Percentiles rank a stretch among this genome's conserved stretches.
Evolutionary conservation across 176 grass and related monocot genomes (phyloP).

Genomic region (Poa annua): DNA sequence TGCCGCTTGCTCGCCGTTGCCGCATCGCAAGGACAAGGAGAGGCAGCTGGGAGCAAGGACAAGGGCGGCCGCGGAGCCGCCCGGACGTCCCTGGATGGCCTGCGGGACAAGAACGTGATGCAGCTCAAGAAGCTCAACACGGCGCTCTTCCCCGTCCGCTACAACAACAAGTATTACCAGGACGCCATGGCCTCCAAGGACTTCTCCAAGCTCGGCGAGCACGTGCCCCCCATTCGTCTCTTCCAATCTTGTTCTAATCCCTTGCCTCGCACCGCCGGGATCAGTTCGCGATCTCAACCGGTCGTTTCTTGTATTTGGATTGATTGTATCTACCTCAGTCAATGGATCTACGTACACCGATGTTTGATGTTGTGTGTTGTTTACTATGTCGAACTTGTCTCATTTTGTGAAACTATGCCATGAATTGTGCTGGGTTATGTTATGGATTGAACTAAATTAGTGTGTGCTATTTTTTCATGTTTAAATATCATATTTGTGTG

Average conservation of each 20-base stretch:
- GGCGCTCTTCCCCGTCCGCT: constrained; percentile 90
- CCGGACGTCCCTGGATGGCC: constrained; percentile 75
- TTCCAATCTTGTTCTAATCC: background rate
- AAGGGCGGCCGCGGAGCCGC: constrained; percentile 45
- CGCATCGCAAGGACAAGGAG: too few species aligned
- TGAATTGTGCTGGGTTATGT: too few species aligned
- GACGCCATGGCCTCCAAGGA: constrained; percentile 84
- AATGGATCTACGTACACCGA: constrained; percentile 43
- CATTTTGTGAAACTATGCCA: too few species aligned
- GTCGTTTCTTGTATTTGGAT: constrained; percentile 20
- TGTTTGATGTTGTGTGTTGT: too few species aligned
- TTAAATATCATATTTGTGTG: too few species aligned
- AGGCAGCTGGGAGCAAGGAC: constrained; percentile 36
- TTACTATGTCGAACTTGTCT: too few species aligned
- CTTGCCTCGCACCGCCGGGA: background rate
- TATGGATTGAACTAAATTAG: too few species aligned
- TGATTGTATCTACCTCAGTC: background rate
- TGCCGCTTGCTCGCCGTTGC: too few species aligned
- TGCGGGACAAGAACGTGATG: constrained; percentile 98
- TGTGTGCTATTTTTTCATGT: too few species aligned
- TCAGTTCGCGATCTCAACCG: background rate
- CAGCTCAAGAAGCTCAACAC: constrained; percentile 98
- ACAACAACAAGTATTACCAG: constrained; percentile 98
- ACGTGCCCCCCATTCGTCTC: background rate
- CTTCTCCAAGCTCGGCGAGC: constrained; percentile 93